Base-by-base conservation (phyloP, 768 basidiomycete species). In the Tricholoma furcatifolium region DNA sequence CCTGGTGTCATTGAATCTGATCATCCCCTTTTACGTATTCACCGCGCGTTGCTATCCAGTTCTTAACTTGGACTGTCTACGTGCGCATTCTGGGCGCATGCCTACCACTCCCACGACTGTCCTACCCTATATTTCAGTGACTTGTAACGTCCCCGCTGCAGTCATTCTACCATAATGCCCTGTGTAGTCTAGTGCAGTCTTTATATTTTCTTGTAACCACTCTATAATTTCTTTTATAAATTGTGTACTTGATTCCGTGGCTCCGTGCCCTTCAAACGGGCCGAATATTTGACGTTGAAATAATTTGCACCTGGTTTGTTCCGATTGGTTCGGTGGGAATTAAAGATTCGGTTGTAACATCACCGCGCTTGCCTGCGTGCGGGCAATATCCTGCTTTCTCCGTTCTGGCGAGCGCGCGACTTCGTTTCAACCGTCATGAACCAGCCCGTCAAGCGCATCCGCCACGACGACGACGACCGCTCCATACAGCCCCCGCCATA, bases 271-370 rank as follows among this genome's bases (percentile, higher is more conserved):
- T 21, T 31, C 42, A 35, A 39, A 53, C 44, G 53, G 55, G 48
- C 60, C 57, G 58, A 57, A 58, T 53, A 39, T 31, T 55, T 57
- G 55, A 58, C 54, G 34, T n/a, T 59, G 51, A 54, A 55, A 32
- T 61, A 59, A 62, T 62, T 65, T 70, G 58, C 69, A 70, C 68
- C 70, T 69, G 68, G 59, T 64, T 73, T 72, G 70, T 75, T 80
- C 82, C 82, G 82, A 83, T 83, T 82, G 83, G 80, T 57, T 80
- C 82, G 82, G 82, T 82, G 75, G 73, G 74, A 75, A 71, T 73
- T 70, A 68, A 65, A 64, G 70, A 68, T 77, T 38, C 74, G 76
- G 75, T 72, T 68, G 46, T 51, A 27, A 40, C 74, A 78, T 76
- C 76, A 75, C 83, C 83, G 83, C 83, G 78, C 76, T 78, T 76